These are phyloP conservation scores for Mycena amicta DNA, from an alignment of 768 basidiomycete genomes.

Conservation along the genomic window DNA sequence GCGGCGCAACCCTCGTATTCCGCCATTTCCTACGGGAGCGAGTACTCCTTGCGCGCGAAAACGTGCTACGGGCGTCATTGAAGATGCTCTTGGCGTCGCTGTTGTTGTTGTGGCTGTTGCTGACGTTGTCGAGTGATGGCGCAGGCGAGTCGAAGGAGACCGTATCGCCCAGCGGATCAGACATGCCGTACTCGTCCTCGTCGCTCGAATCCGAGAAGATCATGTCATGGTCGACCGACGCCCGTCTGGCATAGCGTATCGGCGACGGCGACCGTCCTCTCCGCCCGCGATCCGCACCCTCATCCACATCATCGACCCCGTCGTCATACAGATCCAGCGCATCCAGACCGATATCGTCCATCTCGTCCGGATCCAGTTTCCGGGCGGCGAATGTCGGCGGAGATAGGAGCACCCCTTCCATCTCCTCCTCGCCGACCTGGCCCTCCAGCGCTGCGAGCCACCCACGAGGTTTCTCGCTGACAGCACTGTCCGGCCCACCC, in stretches of 20 bases:
- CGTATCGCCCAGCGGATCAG: neutral
- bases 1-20: slow-evolving; percentile 20
- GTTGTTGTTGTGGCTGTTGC: slow-evolving; percentile 1
- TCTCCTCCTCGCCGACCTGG: slow-evolving; percentile 20
- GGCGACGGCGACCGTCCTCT: slow-evolving; percentile 14
- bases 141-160: slow-evolving; percentile 11
- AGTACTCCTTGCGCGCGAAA: slow-evolving; percentile 16
- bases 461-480: neutral
- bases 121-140: neutral
- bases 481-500: slow-evolving; percentile 9
- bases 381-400: slow-evolving; percentile 18
- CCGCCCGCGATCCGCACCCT: neutral
- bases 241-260: slow-evolving; percentile 19
- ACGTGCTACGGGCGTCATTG: slow-evolving; percentile 19
- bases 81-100: slow-evolving; percentile 8
- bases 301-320: slow-evolving; percentile 4
- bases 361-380: slow-evolving; percentile 2
- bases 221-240: slow-evolving; percentile 14
- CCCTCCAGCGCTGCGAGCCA: slow-evolving; percentile 23
- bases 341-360: slow-evolving; percentile 15
- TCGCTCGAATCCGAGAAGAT: slow-evolving; percentile 19
- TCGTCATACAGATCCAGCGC: slow-evolving; percentile 11
- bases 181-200: slow-evolving; percentile 4
- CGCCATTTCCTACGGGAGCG: slow-evolving; percentile 6
- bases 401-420: slow-evolving; percentile 17